Evolutionary conservation across 2,329 filamentous ascomycete genomes (phyloP), one percentile per base, ranked within the genome.

Genomic region (Penicillium sp.): DNA sequence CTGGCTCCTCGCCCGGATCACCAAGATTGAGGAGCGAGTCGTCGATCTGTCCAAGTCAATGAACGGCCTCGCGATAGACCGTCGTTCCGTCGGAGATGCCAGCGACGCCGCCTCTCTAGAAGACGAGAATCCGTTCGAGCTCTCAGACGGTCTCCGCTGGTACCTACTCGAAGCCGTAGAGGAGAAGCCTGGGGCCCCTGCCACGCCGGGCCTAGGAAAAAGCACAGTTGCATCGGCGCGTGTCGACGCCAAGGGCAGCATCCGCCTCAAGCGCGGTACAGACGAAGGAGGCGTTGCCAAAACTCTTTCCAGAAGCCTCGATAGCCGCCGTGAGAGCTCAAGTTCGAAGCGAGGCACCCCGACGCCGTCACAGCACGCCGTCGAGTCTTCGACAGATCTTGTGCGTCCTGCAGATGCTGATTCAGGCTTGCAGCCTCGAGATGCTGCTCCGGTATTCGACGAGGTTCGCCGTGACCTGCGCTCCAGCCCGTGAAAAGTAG

Each of bases 1-100:
- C 66, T 99, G 93, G 90, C 82, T 99, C n/a, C 85, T 99, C 7
- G 93, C 93, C 8, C 85, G 93, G 13, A 97, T 99, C 50, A 84
- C 84, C 11, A 89, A 89, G 56, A 84, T 97, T 18, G 89, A 97
- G 72, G 89, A 96, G 67, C 87, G 90, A 3, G 86, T 97, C 3
- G 93, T 99, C 0, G 91, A 99, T 68, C 76, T 97, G 5, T 93
- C 88, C 13, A 90, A 88, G 72, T 88, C 85, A 19, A 75, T 93
- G 54, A 80, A 84, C 59, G 68, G 72, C 50, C 49, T 69, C 47
- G 64, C 72, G 7, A 79, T 81, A 11, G 83, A 85, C 53, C 68
- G 73, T 57, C 66, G 72, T 56, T 73, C 79, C 49, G 55, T 70
- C 53, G 70, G 64, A 13, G 77, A 78, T 37, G 65, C 64, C 2